Base-by-base conservation (phyloP, 495 filamentous ascomycete species). In the Annulohypoxylon bovei region DNA sequence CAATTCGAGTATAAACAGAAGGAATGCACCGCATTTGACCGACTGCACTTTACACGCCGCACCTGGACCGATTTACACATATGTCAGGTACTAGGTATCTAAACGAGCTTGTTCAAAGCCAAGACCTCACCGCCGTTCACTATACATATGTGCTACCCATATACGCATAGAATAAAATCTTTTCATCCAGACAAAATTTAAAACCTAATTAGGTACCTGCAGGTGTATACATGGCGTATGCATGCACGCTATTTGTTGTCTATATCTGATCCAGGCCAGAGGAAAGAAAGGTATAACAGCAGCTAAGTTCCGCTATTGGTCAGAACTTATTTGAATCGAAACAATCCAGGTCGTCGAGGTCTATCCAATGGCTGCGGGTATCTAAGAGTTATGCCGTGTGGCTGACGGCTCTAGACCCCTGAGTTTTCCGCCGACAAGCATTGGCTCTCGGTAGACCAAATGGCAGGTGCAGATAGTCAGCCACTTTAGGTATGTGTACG, bases 41-140 rank as follows among this genome's bases (percentile, higher is more conserved):
- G 46, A 72, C 35, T 30, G 40, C 56, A 58, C 35, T 62, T 46
- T 46, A 32, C 28, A 54, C 40, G 49, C 69, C 58, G 63, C 53
- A 60, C 62, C 12, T 46, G 25, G 53, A 23, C 62, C 57, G 57
- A 66, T 50, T 50, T 27, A n/a, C n/a, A n/a, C 39, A 42, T 18
- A 16, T n/a, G n/a, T n/a, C n/a, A n/a, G 4, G 44, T 32, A 18
- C 49, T 32, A 33, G 3, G 49, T 42, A n/a, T n/a, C n/a, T 23
- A 37, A 28, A 39, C 67, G 49, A 65, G 33, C 30, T 14, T 27
- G 16, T 33, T 42, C 27, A 37, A 46, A 52, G 62, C 68, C 58
- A 67, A 67, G 62, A 55, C 57, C 30, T 71, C 68, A 71, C 68
- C 68, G 68, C 68, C 52, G 68, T 63, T 71, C 62, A 63, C 40